Base-by-base conservation (phyloP, 2,329 filamentous ascomycete genomes). In the Fusarium albidum region DNA sequence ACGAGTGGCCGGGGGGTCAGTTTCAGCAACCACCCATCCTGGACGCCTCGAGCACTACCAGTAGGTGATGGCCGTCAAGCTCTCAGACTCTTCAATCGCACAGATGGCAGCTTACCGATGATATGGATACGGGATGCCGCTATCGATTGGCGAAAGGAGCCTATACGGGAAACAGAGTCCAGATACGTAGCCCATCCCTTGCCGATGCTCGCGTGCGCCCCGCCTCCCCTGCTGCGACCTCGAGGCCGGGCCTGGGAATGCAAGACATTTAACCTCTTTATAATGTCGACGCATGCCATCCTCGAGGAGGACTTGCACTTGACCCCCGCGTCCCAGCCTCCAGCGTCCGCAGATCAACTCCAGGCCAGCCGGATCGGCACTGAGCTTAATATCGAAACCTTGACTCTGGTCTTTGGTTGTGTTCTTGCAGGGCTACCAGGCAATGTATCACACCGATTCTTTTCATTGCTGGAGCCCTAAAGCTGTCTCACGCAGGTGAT, bases 1-100 rank as follows among this genome's bases (percentile, higher is more conserved):
- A 11, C 26, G 32, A n/a, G 37, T 42, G 47, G 49, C 37, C 48
- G 45, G 18, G 52, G 33, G 31, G 35, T 52, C 33, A 53, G 63
- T 66, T 66, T 66, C 63, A 65, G 59, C 49, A 42, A 43, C 50
- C n/a, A 18, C 18, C 21, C 33, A 44, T 47, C 49, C 57, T 15
- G 26, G 49, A 52, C 42, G 63, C 49, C 21, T 52, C 52, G 53
- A 62, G 41, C 52, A 57, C 43, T 51, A 62, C 39, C 52, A 57
- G 40, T 51, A 49, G 55, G 17, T 47, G 52, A 54, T 26, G 44
- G 41, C 40, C 28, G 34, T 34, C 25, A 26, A 9, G 34, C 25
- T 17, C 14, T 53, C 39, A 50, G 35, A 32, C 21, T 31, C 17
- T 42, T 18, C 17, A 13, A 31, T 40, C 38, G 38, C 28, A 15